These are phyloP conservation scores for Lachnellula cervina DNA, from an alignment of 2,329 filamentous ascomycete species.

Conservation along the genomic window DNA sequence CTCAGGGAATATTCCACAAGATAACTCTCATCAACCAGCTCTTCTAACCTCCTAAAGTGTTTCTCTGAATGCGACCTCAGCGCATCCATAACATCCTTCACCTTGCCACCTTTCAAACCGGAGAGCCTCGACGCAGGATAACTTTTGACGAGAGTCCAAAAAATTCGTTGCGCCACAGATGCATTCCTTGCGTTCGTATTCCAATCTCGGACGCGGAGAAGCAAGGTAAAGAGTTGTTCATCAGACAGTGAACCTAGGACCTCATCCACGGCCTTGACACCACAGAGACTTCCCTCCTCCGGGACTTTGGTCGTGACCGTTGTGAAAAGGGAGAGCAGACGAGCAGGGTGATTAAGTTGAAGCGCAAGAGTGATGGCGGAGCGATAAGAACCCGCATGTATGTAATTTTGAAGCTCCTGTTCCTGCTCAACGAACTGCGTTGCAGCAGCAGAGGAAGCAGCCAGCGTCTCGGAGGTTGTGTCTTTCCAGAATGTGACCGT, in stretches of 20 bases:
- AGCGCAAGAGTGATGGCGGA: slow-evolving; percentile 90
- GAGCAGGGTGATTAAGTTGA: slow-evolving; percentile 88
- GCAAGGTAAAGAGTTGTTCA: slow-evolving; percentile 78
- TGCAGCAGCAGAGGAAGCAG: slow-evolving; percentile 66
- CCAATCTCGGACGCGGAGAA: slow-evolving; percentile 86
- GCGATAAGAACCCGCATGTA: slow-evolving; percentile 80
- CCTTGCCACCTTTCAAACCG: slow-evolving; percentile 57
- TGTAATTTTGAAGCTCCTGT: slow-evolving; percentile 89
- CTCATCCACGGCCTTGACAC: slow-evolving; percentile 69
- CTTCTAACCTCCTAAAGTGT: slow-evolving; percentile 85
- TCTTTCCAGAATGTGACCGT: slow-evolving; percentile 95
- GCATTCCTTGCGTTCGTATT: slow-evolving; percentile 92
- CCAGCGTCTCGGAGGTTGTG: slow-evolving; percentile 75
- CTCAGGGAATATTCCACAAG: slow-evolving; percentile 87
- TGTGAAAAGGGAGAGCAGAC: slow-evolving; percentile 79
- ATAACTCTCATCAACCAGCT: slow-evolving; percentile 90
- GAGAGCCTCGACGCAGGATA: slow-evolving; percentile 78
- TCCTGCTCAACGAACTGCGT: slow-evolving; percentile 86
- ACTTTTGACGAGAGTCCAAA: slow-evolving; percentile 72
- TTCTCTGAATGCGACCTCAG: slow-evolving; percentile 86
- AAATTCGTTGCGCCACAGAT: slow-evolving; percentile 76
- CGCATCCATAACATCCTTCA: slow-evolving; percentile 84
- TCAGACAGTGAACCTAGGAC: slow-evolving; percentile 74
- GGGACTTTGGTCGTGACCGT: slow-evolving; percentile 60
- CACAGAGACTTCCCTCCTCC: slow-evolving; percentile 60